Evolutionary conservation across 495 filamentous ascomycete genomes (phyloP).

Genomic region (Aspergillus sclerotiicarbonarius): DNA sequence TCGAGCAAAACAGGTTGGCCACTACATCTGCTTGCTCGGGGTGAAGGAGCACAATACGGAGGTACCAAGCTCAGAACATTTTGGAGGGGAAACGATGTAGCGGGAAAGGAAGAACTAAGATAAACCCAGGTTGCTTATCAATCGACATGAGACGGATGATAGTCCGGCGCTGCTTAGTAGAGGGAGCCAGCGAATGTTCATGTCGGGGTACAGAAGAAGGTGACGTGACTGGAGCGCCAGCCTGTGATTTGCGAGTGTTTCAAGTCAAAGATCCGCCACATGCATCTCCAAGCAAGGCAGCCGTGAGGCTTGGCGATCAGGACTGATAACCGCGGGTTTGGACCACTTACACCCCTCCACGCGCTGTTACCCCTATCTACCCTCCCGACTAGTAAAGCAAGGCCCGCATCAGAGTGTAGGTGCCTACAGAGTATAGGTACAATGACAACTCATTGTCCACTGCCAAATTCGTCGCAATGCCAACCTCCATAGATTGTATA

Average conservation of each 20-base stretch:
- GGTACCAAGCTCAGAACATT: not conserved
- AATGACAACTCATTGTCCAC: not conserved
- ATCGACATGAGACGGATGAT: not conserved
- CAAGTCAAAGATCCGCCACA: not conserved
- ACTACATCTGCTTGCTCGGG: not conserved
- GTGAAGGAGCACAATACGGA: too few relatives aligned
- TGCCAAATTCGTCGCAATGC: not conserved
- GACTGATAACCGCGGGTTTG: not conserved
- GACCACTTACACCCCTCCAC: not conserved
- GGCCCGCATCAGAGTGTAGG: too few relatives aligned
- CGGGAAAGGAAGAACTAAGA: not conserved
- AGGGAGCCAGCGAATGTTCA: not conserved
- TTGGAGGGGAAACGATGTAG: not conserved
- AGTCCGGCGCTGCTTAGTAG: not conserved
- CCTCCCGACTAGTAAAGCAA: not conserved
- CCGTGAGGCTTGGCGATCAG: not conserved
- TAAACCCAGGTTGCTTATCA: not conserved
- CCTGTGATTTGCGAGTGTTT: not conserved
- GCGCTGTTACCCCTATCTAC: not conserved
- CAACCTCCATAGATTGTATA: not conserved
- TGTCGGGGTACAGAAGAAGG: not conserved
- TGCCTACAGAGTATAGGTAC: not conserved
- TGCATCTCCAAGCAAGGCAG: not conserved
- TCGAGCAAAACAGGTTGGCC: not conserved
- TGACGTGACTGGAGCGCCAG: not conserved